phyloP scores from a whole-genome alignment of 768 basidiomycete genomes.

The Amanita molliuscula region DNA sequence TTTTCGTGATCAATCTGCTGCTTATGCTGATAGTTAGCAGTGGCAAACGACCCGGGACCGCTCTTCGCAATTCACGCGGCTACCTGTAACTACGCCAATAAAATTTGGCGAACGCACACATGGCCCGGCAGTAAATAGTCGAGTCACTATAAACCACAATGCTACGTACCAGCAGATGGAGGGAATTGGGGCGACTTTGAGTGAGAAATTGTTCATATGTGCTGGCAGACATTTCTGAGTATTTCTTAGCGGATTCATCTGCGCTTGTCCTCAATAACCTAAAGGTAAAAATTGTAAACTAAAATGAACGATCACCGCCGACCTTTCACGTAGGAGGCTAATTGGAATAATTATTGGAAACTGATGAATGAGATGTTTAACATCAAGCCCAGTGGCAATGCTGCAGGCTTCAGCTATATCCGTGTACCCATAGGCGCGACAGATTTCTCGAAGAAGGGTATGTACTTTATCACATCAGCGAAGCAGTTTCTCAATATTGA shows the following conservation, averaged over 20 bases:
- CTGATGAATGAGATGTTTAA: slow-evolving; percentile 52
- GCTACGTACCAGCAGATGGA: slow-evolving; percentile 46
- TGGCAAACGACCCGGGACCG: slow-evolving; percentile 54
- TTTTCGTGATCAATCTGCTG: neutral
- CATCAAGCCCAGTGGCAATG: slow-evolving; percentile 46
- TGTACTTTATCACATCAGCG: neutral
- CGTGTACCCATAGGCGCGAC: slow-evolving; percentile 64
- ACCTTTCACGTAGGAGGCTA: slow-evolving; percentile 26
- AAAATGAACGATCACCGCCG: neutral
- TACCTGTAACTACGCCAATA: slow-evolving; percentile 36
- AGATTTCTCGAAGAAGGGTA: slow-evolving; percentile 59
- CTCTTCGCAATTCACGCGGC: slow-evolving; percentile 39
- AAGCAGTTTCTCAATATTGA: neutral
- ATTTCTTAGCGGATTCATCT: slow-evolving; percentile 54
- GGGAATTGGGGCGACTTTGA: slow-evolving; percentile 60
- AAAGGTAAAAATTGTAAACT: slow-evolving; percentile 34
- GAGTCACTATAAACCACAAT: slow-evolving; percentile 51
- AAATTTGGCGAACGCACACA: slow-evolving; percentile 41
- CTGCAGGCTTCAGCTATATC: slow-evolving; percentile 61
- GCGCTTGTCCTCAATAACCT: slow-evolving; percentile 50
- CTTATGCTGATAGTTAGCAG: slow-evolving; percentile 17
- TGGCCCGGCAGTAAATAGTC: slow-evolving; percentile 43
- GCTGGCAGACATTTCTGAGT: neutral
- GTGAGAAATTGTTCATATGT: slow-evolving; percentile 22
- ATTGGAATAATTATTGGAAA: slow-evolving; percentile 47